Evolutionary conservation across 768 basidiomycete species (phyloP), one percentile per base, ranked within the genome.

Genomic region (Kwoniella heveanensis): DNA sequence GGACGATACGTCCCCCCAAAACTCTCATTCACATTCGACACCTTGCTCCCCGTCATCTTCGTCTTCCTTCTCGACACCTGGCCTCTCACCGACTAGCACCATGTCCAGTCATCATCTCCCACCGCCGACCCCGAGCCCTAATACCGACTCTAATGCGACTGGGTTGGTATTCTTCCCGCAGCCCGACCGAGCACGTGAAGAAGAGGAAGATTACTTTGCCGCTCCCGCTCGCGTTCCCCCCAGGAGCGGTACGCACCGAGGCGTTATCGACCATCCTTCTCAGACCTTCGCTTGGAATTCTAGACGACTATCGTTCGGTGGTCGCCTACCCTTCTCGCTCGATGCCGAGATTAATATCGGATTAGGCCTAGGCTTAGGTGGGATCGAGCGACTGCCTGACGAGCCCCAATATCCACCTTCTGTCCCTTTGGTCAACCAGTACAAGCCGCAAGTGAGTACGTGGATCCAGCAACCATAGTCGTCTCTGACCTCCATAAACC

Each of bases 361-460:
- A 5, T 24, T 56, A 3, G 54, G 26, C 1, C 5, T 46, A 32
- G 54, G 54, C 6, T 12, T 24, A 56, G 54, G 47, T 19, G 56
- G 26, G 4, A 29, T 47, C 15, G 56, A 57, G 2, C 7, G 44
- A 26, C 32, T 57, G 22, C 56, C 56, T 48, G 56, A 57, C 27
- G 56, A 57, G 21, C 56, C 39, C 6, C 15, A 30, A n/a, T 57
- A 57, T 57, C 46, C 56, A 37, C 54, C 54, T n/a, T 7, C 22
- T 26, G 24, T 22, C 19, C 26, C 54, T 39, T 21, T 8, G 6
- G 24, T n/a, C 24, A n/a, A n/a, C n/a, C n/a, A n/a, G 47, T 48
- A 19, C 13, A 36, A n/a, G n/a, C n/a, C n/a, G 32, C 13, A 37
- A 54, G 36, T 30, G 32, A 32, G 13, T 32, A 32, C 32, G 7